phyloP scores from a whole-genome alignment of 2,329 filamentous ascomycete species.

The Xylariaceae sp. region DNA sequence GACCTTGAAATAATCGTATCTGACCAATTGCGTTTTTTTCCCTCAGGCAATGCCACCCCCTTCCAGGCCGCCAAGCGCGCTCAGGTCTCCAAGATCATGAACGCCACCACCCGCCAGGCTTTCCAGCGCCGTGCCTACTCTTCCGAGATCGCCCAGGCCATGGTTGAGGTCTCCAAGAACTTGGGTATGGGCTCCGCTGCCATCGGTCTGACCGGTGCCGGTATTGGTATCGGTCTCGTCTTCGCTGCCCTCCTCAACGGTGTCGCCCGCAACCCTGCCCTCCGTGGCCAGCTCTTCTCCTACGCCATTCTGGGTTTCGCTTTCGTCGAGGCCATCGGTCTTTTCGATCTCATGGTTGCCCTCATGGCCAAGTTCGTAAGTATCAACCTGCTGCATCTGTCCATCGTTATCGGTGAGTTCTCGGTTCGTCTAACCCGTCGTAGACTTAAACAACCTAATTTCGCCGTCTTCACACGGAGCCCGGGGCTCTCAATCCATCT shows the following conservation, averaged over 20 bases:
- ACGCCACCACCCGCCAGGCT: conserved; percentile 60
- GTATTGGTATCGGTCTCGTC: conserved; percentile 93
- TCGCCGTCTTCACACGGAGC: conserved; percentile 26
- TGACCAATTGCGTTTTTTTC: conserved; percentile 9
- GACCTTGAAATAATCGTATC: no score
- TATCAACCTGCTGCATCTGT: conserved; percentile 23
- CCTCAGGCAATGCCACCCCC: conserved; percentile 48
- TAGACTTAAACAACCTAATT: conserved; percentile 31
- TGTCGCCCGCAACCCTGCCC: conserved; percentile 90
- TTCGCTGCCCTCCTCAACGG: conserved; percentile 85
- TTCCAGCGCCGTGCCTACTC: conserved; percentile 73
- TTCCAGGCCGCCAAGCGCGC: conserved; percentile 73
- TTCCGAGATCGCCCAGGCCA: conserved; percentile 80
- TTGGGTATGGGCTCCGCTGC: conserved; percentile 82
- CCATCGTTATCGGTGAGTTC: background rate
- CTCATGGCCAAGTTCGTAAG: conserved; percentile 87
- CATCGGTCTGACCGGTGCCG: conserved; percentile 86
- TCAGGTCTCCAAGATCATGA: conserved; percentile 61
- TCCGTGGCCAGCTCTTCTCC: conserved; percentile 92
- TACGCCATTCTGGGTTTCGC: conserved; percentile 95
- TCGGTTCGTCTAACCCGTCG: background rate
- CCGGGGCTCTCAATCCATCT: conserved; percentile 27
- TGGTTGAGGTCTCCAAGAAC: conserved; percentile 89
- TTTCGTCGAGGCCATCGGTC: conserved; percentile 88
- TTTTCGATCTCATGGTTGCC: conserved; percentile 87